Evolutionary conservation across 371 early-diverging fungal species (phyloP).

Genomic region (Chytridium lagenaria): DNA sequence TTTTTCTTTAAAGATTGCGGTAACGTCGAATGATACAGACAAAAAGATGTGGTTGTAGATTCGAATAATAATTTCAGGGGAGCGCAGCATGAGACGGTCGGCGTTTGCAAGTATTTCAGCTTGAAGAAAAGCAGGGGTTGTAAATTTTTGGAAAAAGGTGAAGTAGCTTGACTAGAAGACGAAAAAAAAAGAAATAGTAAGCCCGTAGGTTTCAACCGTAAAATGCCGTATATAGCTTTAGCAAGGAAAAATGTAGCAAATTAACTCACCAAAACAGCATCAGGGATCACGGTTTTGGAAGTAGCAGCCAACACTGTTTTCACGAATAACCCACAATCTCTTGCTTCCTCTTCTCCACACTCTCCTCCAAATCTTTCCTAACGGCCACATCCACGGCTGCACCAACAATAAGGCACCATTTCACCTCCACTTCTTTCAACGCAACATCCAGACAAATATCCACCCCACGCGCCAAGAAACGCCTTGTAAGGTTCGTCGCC

Average conservation of each 20-base stretch:
- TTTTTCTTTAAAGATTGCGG: slow-evolving; percentile 65
- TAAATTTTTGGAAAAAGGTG: slow-evolving; percentile 62
- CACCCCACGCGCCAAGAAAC: slow-evolving; percentile 36
- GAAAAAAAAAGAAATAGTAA: slow-evolving; percentile 5
- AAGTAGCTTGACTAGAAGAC: slow-evolving; percentile 57
- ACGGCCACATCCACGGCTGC: slow-evolving; percentile 13
- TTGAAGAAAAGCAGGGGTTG: slow-evolving; percentile 62
- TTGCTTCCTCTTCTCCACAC: slow-evolving; percentile 46
- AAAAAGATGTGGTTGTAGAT: slow-evolving; percentile 54
- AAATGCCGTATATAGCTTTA: neutral
- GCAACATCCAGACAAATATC: slow-evolving; percentile 26
- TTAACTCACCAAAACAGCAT: slow-evolving; percentile 53
- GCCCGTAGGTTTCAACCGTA: neutral
- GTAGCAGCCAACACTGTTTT: slow-evolving; percentile 62
- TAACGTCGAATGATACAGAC: slow-evolving; percentile 67
- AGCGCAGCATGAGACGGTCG: slow-evolving; percentile 82
- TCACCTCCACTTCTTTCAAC: neutral
- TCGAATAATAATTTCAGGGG: slow-evolving; percentile 78
- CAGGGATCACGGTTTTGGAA: slow-evolving; percentile 60
- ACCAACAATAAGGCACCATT: slow-evolving; percentile 25
- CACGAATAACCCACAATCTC: slow-evolving; percentile 67
- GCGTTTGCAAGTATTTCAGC: slow-evolving; percentile 56
- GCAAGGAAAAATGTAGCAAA: neutral
- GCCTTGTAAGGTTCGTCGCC: slow-evolving; percentile 19
- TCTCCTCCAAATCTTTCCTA: slow-evolving; percentile 45